Evolutionary conservation across 2,329 filamentous ascomycete genomes (phyloP).

Genomic region (Exutisphaerella laricina): DNA sequence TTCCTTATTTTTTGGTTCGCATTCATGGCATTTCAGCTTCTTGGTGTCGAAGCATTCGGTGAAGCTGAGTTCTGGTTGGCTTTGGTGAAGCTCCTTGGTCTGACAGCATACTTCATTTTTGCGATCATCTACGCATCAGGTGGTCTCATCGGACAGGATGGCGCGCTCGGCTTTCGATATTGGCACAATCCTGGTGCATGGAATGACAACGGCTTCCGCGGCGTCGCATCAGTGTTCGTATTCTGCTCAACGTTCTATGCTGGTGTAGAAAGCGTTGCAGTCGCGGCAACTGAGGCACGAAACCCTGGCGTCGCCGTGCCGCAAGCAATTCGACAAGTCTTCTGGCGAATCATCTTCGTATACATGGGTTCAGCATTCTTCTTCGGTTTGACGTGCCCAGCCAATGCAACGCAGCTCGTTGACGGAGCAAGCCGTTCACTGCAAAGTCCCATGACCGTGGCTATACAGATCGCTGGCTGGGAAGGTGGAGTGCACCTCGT

Average conservation of each 20-base stretch:
- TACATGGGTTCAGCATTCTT: constrained; percentile 69
- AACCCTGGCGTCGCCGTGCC: constrained; percentile 45
- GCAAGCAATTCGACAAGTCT: constrained; percentile 30
- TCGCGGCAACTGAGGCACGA: constrained; percentile 48
- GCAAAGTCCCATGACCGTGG: constrained; percentile 65
- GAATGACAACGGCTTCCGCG: constrained; percentile 36
- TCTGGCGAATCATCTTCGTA: constrained; percentile 43
- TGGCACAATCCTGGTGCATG: constrained; percentile 37
- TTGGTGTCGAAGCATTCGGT: constrained; percentile 39
- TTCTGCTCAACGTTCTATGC: constrained; percentile 45
- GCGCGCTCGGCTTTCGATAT: constrained; percentile 32
- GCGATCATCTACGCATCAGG: constrained; percentile 36
- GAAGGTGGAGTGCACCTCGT: constrained; percentile 69
- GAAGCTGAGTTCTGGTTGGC: constrained; percentile 45
- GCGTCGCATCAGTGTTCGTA: constrained; percentile 40
- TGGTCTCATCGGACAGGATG: constrained; percentile 27
- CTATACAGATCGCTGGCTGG: constrained; percentile 69
- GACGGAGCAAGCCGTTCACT: constrained; percentile 58
- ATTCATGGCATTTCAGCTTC: constrained; percentile 36
- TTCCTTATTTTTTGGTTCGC: constrained; percentile 40
- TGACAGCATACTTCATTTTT: constrained; percentile 39
- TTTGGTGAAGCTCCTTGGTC: constrained; percentile 35
- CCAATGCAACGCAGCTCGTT: constrained; percentile 59
- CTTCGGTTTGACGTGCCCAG: constrained; percentile 67
- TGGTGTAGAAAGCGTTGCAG: constrained; percentile 48